Conservation (phyloP, 2,329 filamentous ascomycete species). For the Cercospora berteroae region DNA sequence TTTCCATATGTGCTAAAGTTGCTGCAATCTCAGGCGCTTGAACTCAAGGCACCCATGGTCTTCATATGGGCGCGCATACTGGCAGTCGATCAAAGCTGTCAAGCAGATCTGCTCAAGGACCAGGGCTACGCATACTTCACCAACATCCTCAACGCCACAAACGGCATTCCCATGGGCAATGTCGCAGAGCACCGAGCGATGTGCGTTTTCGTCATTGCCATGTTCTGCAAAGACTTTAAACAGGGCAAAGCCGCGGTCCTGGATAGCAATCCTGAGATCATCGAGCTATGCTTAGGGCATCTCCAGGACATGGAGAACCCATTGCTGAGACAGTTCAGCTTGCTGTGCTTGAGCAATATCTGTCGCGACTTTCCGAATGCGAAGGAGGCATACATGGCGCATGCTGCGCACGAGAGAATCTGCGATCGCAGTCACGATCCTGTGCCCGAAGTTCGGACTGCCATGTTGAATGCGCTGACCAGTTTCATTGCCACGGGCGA, state of each 20-base stretch:
- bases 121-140: slow-evolving; percentile 98
- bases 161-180: slow-evolving; percentile 75
- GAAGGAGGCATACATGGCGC: slow-evolving; percentile 92
- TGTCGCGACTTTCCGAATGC: slow-evolving; percentile 90
- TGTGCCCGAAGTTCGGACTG: slow-evolving; percentile 87
- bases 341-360: slow-evolving; percentile 89
- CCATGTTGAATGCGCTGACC: slow-evolving; percentile 89
- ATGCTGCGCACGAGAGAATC: slow-evolving; percentile 77
- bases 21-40: slow-evolving; percentile 87
- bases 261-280: slow-evolving; percentile 80
- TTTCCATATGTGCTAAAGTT: slow-evolving; percentile 99
- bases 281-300: slow-evolving; percentile 81
- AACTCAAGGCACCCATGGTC: slow-evolving; percentile 97
- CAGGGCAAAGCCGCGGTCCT: slow-evolving; percentile 91
- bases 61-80: slow-evolving; percentile 98
- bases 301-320: slow-evolving; percentile 83
- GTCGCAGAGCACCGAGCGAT: slow-evolving; percentile 94
- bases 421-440: slow-evolving; percentile 78
- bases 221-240: slow-evolving; percentile 93
- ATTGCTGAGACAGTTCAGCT: slow-evolving; percentile 89
- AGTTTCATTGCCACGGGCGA: slow-evolving; percentile 82
- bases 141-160: slow-evolving; percentile 75
- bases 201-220: slow-evolving; percentile 96
- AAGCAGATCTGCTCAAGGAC: slow-evolving; percentile 91
- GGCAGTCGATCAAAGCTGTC: slow-evolving; percentile 90